Conservation (phyloP, 1,284 basidiomycete species). For the Heterobasidion occidentale region DNA sequence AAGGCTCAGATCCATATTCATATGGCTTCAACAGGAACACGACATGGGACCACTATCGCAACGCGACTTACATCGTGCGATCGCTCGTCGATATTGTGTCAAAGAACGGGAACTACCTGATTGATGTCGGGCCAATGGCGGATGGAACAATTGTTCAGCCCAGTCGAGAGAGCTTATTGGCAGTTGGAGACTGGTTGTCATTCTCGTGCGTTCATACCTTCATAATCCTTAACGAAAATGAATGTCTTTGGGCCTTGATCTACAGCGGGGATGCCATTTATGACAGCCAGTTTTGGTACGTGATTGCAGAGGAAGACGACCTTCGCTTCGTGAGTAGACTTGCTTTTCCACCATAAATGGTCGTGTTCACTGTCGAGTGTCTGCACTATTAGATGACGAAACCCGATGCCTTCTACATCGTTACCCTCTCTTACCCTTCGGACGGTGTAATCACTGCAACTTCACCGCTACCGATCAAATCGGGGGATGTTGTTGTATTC, state of each 20-base stretch:
- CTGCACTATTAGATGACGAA: constrained; percentile 23
- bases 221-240: not conserved
- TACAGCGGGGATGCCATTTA: not conserved
- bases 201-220: not conserved
- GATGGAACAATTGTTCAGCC: not conserved
- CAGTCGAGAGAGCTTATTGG: not conserved
- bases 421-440: constrained; percentile 31
- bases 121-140: not conserved
- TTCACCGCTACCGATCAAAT: constrained; percentile 37
- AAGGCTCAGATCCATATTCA: not conserved
- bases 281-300: not conserved
- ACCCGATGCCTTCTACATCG: constrained; percentile 40
- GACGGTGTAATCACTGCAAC: constrained; percentile 26
- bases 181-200: not conserved
- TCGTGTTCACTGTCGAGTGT: too few species aligned
- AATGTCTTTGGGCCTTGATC: not conserved
- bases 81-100: not conserved
- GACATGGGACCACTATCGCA: not conserved
- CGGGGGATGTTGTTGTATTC: constrained; percentile 33
- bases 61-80: not conserved
- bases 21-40: not conserved
- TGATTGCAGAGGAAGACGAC: not conserved
- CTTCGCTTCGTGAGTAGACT: not conserved
- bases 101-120: not conserved
- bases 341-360: not conserved